These are phyloP conservation scores for Guadua angustifolia DNA, from an alignment of 176 grass and related monocot species.

Conservation along the genomic window DNA sequence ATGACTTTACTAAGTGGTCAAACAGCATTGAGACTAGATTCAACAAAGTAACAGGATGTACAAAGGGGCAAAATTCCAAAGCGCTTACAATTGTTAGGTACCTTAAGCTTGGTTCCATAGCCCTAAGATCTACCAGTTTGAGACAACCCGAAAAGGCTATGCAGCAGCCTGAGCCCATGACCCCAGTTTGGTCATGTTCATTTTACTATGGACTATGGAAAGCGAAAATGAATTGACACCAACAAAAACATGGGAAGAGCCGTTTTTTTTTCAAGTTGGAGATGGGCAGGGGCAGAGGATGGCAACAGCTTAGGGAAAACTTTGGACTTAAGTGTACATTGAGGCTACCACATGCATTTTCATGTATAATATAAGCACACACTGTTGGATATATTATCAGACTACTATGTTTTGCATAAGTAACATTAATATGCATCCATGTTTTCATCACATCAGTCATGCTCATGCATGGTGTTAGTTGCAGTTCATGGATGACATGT, in stretches of 20 bases:
- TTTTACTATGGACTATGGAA: no score
- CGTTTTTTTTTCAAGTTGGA: constrained; percentile 6
- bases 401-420: constrained; percentile 1
- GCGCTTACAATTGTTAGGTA: neutral
- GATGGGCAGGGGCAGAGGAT: neutral
- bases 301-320: neutral
- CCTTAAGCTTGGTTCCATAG: neutral
- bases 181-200: no score
- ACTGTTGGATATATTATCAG: neutral
- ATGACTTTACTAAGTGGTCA: neutral
- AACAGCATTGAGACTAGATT: neutral
- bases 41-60: neutral
- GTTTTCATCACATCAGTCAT: neutral
- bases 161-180: neutral
- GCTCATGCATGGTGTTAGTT: neutral
- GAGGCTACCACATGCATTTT: neutral
- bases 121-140: neutral
- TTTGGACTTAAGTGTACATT: constrained; percentile 21
- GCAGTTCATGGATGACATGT: neutral
- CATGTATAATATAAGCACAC: constrained; percentile 1
- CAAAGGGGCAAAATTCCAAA: neutral
- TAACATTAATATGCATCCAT: neutral
- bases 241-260: neutral
- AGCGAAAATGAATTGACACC: no score
- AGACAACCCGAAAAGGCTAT: neutral